Evolutionary conservation across 495 filamentous ascomycete genomes (phyloP), one percentile per base, ranked within the genome.

Genomic region (Aspergillus kassunensis): DNA sequence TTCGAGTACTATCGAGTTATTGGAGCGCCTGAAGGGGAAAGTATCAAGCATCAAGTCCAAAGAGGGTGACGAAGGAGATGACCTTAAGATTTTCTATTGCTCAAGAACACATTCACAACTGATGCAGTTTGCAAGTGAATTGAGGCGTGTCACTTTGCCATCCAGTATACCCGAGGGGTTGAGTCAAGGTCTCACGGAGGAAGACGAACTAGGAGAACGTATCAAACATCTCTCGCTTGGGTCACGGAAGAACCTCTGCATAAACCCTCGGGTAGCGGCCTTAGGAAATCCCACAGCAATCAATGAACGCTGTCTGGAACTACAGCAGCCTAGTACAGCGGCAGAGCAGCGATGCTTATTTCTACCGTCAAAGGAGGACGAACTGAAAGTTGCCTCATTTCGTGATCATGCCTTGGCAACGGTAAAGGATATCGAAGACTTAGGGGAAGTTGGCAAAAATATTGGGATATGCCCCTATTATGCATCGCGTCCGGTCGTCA

Each of bases 31-130:
- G 43, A 64, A 68, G 42, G 69, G 68, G 2, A 58, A 68, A 27
- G 51, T 59, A n/a, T 61, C 67, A 3, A 51, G 55, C 1, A 19
- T 61, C 19, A 74, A 79, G 5, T 73, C 79, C 27, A 68, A 74
- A 6, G 71, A 76, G 36, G 75, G 77, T 12, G 64, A 71, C 10
- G 81, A 84, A 46, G 61, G 73, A 10, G 77, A 78, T 20, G 76
- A 83, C 40, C 73, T 85, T 16, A 91, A 90, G 77, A 88, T 98
- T 21, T 96, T 88, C 65, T 97, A 88, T 65, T 96, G 91, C 51
- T 97, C 93, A 12, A 78, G 93, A 58, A 98, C 93, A 2, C 93
- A 98, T 60, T 97, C 93, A 0, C 93, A 98, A 60, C 69, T 97
- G 16, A 87, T 86, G 4, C 93, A 98, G 67, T 97, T 98, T 62